Base-by-base conservation (phyloP, 441 rosid genomes). In the Rhodomyrtus psidioides region DNA sequence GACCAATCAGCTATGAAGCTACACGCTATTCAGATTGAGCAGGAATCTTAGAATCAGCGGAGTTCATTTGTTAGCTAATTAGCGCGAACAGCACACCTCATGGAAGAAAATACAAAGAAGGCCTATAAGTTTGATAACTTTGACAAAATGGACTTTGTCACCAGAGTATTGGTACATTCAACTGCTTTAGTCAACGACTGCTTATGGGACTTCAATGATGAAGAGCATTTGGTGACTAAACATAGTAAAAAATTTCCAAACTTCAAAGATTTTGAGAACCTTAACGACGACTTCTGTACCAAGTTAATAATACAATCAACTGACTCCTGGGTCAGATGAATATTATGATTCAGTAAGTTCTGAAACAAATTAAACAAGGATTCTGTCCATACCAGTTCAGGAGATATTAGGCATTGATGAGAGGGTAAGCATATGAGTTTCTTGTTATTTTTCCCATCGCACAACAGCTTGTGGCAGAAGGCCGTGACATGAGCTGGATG, bases 401-500 rank as follows among this genome's bases (percentile, higher is more conserved):
- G 83, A 9, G 94, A 91, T 82, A 94, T 85, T 81, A 93, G 93
- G 86, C 87, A 57, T 53, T 65, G 87, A 86, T 94, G 98, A 88
- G 92, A 92, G 26, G 95, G 95, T 88, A 90, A 95, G 87, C 89
- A 82, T 83, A 91, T 51, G 83, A 89, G 90, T 86, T 84, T 90
- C 91, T 87, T 89, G 86, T 92, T 91, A 57, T 87, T 89, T 75
- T 83, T 90, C 83, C 88, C 89, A 85, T 92, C 92, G 83, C 93
- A 94, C 51, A 96, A 93, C 74, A 95, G 89, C 91, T 94, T 95
- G 86, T 91, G 96, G 89, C 92, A 92, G 85, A 95, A 91, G 17
- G 96, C 94, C 55, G 96, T 92, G 82, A 94, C 92, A 84, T 94
- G 97, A 89, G 91, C 96, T 58, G 93, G 93, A 88, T 95, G 96